Evolutionary conservation across 768 basidiomycete genomes (phyloP).

Genomic region (Phlegmacium glaucopus): DNA sequence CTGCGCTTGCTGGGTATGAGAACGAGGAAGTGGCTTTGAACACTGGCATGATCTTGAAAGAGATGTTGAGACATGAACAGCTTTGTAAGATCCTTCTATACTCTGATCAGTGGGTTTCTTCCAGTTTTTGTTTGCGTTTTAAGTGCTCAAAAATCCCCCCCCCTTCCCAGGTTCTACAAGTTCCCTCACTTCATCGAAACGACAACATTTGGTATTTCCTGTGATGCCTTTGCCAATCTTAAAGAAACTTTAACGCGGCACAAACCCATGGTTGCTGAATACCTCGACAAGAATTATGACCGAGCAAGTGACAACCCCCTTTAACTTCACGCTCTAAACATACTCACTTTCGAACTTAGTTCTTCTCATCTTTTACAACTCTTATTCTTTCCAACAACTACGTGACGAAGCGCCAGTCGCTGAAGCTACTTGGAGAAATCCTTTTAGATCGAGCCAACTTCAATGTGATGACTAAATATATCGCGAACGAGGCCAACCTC

Average conservation of each 20-base stretch:
- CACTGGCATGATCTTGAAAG: constrained; percentile 96
- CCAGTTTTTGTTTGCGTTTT: constrained; percentile 1
- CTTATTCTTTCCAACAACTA: constrained; percentile 94
- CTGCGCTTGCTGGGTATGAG: constrained; percentile 86
- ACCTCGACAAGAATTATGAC: constrained; percentile 96
- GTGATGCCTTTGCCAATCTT: constrained; percentile 95
- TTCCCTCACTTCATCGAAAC: constrained; percentile 97
- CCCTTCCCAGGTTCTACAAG: constrained; percentile 76
- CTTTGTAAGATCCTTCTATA: constrained; percentile 86
- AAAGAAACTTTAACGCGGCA: constrained; percentile 97
- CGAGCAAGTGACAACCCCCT: constrained; percentile 48
- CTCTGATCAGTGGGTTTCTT: constrained; percentile 80
- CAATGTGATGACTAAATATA: constrained; percentile 97
- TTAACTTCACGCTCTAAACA: too few relatives aligned
- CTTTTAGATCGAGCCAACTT: constrained; percentile 97
- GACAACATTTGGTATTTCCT: constrained; percentile 97
- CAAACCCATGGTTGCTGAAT: constrained; percentile 97
- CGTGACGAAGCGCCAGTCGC: constrained; percentile 98
- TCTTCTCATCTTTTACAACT: constrained; percentile 92
- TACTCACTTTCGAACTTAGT: too few relatives aligned
- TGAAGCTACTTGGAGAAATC: constrained; percentile 97
- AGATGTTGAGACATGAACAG: constrained; percentile 93
- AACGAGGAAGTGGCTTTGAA: constrained; percentile 97
- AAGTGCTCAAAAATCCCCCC: constrained; percentile 5
- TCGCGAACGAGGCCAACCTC: constrained; percentile 90